Base-by-base conservation (phyloP, 345 rosid genomes). In the Viola odorata region DNA sequence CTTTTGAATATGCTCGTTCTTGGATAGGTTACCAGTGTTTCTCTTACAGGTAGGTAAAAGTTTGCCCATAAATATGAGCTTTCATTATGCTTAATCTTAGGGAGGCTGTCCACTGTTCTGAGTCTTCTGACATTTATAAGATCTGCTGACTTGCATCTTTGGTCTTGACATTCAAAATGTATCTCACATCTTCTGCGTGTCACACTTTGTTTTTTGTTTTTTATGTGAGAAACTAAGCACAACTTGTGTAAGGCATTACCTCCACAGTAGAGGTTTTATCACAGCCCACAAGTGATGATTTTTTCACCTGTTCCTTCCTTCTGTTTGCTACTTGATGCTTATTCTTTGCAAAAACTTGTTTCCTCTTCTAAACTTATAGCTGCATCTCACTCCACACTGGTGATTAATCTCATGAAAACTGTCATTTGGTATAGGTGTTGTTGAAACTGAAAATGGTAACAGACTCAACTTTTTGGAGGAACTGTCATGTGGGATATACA, bases 401-500 rank as follows among this genome's bases (percentile, higher is more conserved):
- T 10, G 14, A 8, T 52, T n/a, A 12, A 37, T 23, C n/a, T 39
- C 59, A 8, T 47, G 5, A 53, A 52, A 41, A 23, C 16, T 10
- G 58, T 8, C 8, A 6, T 51, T 51, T 67, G 49, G 58, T 57
- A 77, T 77, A 85, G 96, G 68, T 66, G 14, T 57, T 66, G 14
- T 57, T 69, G 85, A 82, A 66, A 68, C 68, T 62, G 84, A 68
- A 63, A 77, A 72, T 71, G 80, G 82, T 62, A 69, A 42, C 61
- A 48, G 61, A 55, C 66, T 52, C 50, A 71, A 73, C 36, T 84
- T 80, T 62, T 89, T 96, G 95, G 95, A 87, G 75, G 98, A 92
- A 84, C 97, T 92, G 73, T 77, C 82, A 5, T 92, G 96, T 73
- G 96, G 96, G 42, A 80, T 86, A 57, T 85, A 85, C 63, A 87